These are phyloP conservation scores for Boechera retrofracta DNA, from an alignment of 345 rosid species.

Conservation along the genomic window DNA sequence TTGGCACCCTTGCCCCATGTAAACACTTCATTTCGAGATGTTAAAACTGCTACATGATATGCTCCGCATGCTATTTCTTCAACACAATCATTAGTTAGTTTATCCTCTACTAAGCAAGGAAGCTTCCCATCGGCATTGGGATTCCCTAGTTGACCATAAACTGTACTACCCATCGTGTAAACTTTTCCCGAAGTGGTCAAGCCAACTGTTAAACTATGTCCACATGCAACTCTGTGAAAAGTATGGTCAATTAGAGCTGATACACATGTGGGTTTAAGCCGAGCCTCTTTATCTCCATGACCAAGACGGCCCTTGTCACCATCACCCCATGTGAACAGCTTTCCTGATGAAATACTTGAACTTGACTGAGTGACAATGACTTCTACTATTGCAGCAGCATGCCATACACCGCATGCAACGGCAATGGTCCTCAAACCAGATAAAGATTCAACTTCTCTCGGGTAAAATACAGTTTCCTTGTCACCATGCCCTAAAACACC, in stretches of 20 bases:
- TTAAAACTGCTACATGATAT: constrained; percentile 82
- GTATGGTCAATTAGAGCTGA: constrained; percentile 79
- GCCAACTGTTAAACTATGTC: constrained; percentile 92
- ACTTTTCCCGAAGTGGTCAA: constrained; percentile 79
- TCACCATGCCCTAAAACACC: constrained; percentile 96
- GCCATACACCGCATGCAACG: constrained; percentile 98
- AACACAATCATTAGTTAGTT: constrained; percentile 66
- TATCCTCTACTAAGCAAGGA: constrained; percentile 77
- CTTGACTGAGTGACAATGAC: constrained; percentile 83
- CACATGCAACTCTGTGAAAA: constrained; percentile 87
- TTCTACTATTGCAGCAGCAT: constrained; percentile 95
- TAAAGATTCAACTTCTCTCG: constrained; percentile 88
- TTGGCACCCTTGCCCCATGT: constrained; percentile 99
- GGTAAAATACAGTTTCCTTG: constrained; percentile 66
- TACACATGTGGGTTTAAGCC: constrained; percentile 90
- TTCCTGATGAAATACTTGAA: constrained; percentile 78
- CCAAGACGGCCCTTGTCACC: constrained; percentile 96
- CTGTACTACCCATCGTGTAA: constrained; percentile 91
- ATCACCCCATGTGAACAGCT: constrained; percentile 98
- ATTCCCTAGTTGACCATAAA: constrained; percentile 95
- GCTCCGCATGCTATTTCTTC: constrained; percentile 94
- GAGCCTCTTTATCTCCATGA: constrained; percentile 93
- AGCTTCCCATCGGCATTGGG: constrained; percentile 79
- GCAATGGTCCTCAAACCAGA: constrained; percentile 82
- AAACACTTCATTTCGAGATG: constrained; percentile 83